Percentiles rank a stretch among this genome's conserved stretches.
These are phyloP conservation scores for Eutypella sp. DNA, from an alignment of 2,329 filamentous ascomycete species.

Conservation along the genomic window DNA sequence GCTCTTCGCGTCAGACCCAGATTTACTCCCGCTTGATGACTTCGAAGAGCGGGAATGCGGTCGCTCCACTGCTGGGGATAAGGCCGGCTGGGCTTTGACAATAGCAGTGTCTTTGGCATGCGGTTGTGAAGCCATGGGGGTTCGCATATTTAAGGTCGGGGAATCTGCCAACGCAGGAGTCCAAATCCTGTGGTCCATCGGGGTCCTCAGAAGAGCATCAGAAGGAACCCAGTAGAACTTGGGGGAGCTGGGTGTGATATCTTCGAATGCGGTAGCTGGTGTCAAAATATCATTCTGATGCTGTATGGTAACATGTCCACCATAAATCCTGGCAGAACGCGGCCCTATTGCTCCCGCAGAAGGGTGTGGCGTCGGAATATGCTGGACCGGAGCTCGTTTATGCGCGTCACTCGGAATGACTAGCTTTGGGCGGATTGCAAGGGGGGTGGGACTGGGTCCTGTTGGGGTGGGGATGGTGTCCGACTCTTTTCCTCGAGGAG, in stretches of 20 bases:
- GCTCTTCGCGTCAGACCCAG: background rate
- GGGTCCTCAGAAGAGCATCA: conserved; percentile 3
- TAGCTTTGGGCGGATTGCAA: conserved; percentile 2
- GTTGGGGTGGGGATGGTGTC: conserved; percentile 3
- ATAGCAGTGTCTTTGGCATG: background rate
- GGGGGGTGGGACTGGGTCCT: conserved; percentile 3
- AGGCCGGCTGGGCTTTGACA: background rate
- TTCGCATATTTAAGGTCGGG: conserved; percentile 6
- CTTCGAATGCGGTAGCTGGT: conserved; percentile 1
- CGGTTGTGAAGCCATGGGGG: conserved; percentile 1
- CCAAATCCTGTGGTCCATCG: conserved; percentile 2
- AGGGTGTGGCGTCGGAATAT: background rate
- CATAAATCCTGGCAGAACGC: conserved; percentile 1
- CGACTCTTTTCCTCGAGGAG: background rate
- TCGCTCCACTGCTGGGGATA: background rate
- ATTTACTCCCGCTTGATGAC: background rate
- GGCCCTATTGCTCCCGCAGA: background rate
- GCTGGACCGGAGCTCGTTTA: background rate
- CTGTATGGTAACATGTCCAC: background rate
- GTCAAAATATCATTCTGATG: conserved; percentile 2
- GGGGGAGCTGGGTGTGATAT: conserved; percentile 1
- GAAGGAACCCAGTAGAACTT: conserved; percentile 6
- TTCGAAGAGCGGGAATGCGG: background rate
- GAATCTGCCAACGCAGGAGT: conserved; percentile 9
- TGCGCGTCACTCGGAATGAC: conserved; percentile 1